These are phyloP conservation scores for Cystobasidium tubakii DNA, from an alignment of 768 basidiomycete species.

Conservation along the genomic window DNA sequence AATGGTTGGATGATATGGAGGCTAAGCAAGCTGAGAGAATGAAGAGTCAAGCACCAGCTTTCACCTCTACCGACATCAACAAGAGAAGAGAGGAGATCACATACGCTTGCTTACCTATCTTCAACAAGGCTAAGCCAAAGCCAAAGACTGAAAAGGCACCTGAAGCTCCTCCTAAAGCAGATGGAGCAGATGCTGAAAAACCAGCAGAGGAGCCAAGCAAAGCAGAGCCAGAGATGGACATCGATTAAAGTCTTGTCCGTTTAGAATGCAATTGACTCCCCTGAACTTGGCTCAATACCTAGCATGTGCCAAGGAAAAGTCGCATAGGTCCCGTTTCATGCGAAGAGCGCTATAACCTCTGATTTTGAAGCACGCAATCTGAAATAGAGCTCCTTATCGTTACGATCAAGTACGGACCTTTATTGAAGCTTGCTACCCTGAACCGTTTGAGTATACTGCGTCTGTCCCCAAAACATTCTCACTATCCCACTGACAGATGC, in stretches of 20 bases:
- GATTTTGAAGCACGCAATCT: neutral
- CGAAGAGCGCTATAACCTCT: neutral
- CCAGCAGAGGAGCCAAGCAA: conserved; percentile 43
- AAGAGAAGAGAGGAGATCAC: conserved; percentile 81
- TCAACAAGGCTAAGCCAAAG: conserved; percentile 89
- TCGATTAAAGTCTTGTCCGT: conserved; percentile 40
- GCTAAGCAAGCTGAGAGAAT: conserved; percentile 76
- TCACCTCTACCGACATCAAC: conserved; percentile 71
- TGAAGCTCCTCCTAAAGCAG: conserved; percentile 46
- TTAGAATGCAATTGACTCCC: too few relatives aligned
- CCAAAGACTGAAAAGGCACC: conserved; percentile 49
- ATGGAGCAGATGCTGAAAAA: conserved; percentile 36
- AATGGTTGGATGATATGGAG: conserved; percentile 93
- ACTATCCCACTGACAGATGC: too few relatives aligned
- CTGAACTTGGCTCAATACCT: too few relatives aligned
- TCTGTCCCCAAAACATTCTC: too few relatives aligned
- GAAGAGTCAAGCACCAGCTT: conserved; percentile 79
- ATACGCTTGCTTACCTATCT: conserved; percentile 74
- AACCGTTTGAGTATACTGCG: too few relatives aligned
- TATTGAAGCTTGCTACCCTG: too few relatives aligned
- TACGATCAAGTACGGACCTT: neutral
- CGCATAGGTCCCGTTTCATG: too few relatives aligned
- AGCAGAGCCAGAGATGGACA: conserved; percentile 50
- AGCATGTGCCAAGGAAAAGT: too few relatives aligned
- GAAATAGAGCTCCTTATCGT: neutral